Evolutionary conservation across 1,139 yeast genomes (phyloP).

Genomic region (Saccharomyces uvarum): DNA sequence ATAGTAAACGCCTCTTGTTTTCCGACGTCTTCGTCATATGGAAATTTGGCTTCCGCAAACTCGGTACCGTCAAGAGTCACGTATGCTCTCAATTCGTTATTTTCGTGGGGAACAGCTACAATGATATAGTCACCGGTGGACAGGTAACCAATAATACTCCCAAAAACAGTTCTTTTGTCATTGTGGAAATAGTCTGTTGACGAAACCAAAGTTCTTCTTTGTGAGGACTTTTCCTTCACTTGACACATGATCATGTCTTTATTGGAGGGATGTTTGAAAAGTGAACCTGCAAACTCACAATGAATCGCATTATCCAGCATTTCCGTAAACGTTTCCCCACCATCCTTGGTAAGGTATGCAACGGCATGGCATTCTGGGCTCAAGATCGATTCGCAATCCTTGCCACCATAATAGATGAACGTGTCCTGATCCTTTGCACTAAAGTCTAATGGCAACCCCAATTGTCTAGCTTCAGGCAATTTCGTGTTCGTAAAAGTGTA

Average conservation of each 20-base stretch:
- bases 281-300: constrained; percentile 64
- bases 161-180: constrained; percentile 37
- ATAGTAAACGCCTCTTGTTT: constrained; percentile 78
- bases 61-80: constrained; percentile 76
- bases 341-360: constrained; percentile 55
- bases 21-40: constrained; percentile 48
- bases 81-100: constrained; percentile 49
- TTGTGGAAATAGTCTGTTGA: constrained; percentile 47
- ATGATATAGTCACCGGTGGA: constrained; percentile 59
- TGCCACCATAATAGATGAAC: constrained; percentile 64
- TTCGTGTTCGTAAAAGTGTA: constrained; percentile 39
- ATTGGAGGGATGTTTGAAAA: constrained; percentile 36
- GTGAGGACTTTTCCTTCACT: constrained; percentile 29
- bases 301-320: constrained; percentile 44
- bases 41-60: constrained; percentile 77
- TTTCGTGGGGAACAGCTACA: constrained; percentile 48
- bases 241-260: constrained; percentile 60
- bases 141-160: constrained; percentile 57
- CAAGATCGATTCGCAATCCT: constrained; percentile 44
- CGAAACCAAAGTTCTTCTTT: constrained; percentile 38
- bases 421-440: constrained; percentile 47
- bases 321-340: constrained; percentile 53
- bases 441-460: constrained; percentile 44
- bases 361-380: constrained; percentile 44
- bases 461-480: constrained; percentile 46